Conservation (phyloP, 2,329 filamentous ascomycete species). For the Aspergillus piperis region DNA sequence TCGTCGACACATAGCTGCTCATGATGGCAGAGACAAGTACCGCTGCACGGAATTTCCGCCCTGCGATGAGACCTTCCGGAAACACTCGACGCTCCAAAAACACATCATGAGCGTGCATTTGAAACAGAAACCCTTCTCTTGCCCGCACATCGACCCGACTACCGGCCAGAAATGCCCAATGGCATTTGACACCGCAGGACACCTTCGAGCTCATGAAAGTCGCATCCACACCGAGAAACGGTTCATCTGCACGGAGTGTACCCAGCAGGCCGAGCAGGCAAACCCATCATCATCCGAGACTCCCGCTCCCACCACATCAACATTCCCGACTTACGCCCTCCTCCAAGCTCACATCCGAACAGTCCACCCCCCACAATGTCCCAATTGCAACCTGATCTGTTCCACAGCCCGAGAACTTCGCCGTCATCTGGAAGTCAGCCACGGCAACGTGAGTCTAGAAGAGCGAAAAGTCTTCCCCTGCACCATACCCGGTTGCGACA, state of each 20-base stretch:
- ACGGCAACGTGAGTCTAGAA: slow-evolving; percentile 61
- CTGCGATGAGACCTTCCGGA: slow-evolving; percentile 79
- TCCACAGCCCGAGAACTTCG: slow-evolving; percentile 68
- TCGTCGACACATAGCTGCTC: slow-evolving; percentile 73
- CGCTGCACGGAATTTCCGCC: slow-evolving; percentile 69
- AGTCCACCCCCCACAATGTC: slow-evolving; percentile 71
- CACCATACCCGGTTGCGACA: slow-evolving; percentile 66
- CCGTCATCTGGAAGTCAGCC: slow-evolving; percentile 75
- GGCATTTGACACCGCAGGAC: slow-evolving; percentile 72
- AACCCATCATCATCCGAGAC: slow-evolving; percentile 35
- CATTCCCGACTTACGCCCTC: slow-evolving; percentile 71
- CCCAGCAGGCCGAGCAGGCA: slow-evolving; percentile 31
- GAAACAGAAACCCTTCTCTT: slow-evolving; percentile 69
- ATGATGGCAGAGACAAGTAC: slow-evolving; percentile 74
- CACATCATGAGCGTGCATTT: slow-evolving; percentile 79
- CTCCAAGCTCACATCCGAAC: slow-evolving; percentile 73
- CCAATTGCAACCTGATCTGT: slow-evolving; percentile 71
- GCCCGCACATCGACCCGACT: slow-evolving; percentile 58
- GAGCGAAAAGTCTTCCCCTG: slow-evolving; percentile 69
- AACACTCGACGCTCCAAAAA: slow-evolving; percentile 79
- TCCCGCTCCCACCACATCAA: slow-evolving; percentile 41
- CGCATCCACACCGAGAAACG: slow-evolving; percentile 68
- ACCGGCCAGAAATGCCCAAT: slow-evolving; percentile 62
- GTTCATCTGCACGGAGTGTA: slow-evolving; percentile 78
- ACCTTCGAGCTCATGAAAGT: slow-evolving; percentile 70